A percentile compares a stretch with the other conserved stretches of the same genome.
Conservation (phyloP, 1,139 yeast species). For the Suzukiozyma palmioleophila region DNA sequence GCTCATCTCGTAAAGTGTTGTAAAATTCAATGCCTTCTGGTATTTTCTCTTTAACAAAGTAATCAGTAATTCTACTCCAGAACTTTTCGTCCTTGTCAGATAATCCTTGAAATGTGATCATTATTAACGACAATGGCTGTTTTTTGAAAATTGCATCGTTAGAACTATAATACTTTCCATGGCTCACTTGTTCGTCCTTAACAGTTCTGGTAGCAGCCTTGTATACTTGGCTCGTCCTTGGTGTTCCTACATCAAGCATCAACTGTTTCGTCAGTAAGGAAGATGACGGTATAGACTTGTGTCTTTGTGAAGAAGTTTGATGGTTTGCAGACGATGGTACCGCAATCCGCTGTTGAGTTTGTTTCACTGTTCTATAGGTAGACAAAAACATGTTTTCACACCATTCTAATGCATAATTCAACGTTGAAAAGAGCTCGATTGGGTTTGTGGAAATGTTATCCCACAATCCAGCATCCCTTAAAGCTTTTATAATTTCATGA, state of each 20-base stretch:
- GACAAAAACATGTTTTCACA: conserved; percentile 86
- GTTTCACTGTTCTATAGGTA: conserved; percentile 47
- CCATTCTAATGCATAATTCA: conserved; percentile 92
- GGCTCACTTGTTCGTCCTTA: conserved; percentile 35
- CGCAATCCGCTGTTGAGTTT: conserved; percentile 16
- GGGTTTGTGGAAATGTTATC: conserved; percentile 32
- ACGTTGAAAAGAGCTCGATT: conserved; percentile 63
- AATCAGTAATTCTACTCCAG: conserved; percentile 58
- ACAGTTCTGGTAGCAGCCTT: conserved; percentile 60
- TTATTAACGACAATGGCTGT: conserved; percentile 66
- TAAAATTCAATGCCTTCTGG: conserved; percentile 49
- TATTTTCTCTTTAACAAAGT: conserved; percentile 46
- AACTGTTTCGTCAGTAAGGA: conserved; percentile 8
- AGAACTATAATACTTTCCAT: conserved; percentile 23
- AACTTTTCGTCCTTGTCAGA: conserved; percentile 57
- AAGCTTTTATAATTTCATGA: conserved; percentile 57
- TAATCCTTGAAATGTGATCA: conserved; percentile 68
- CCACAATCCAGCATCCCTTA: conserved; percentile 72
- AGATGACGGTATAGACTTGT: conserved; percentile 10
- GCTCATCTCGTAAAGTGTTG: conserved; percentile 36
- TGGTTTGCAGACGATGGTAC: conserved; percentile 6
- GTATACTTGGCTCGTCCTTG: conserved; percentile 57
- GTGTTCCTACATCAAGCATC: conserved; percentile 44
- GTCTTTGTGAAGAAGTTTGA: conserved; percentile 10
- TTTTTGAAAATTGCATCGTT: conserved; percentile 29